phyloP scores from a whole-genome alignment of 2,329 filamentous ascomycete species.

The Colletotrichum liaoningense region DNA sequence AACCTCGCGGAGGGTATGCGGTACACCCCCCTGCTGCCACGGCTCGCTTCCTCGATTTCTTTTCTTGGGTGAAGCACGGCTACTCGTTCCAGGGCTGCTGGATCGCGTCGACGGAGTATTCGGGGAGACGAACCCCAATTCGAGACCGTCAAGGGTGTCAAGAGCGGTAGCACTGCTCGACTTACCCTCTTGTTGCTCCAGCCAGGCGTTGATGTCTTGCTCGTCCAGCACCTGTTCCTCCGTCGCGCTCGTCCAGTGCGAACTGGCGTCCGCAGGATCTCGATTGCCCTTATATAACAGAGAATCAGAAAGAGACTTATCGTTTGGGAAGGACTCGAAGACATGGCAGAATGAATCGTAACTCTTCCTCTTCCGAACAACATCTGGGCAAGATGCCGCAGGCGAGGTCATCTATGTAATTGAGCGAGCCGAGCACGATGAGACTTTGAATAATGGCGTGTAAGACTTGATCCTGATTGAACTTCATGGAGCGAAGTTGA shows the following conservation, averaged over 20 bases:
- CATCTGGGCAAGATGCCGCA: background rate
- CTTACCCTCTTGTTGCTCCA: background rate
- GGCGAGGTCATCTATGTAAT: background rate
- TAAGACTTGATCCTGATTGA: background rate
- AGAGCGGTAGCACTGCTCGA: background rate
- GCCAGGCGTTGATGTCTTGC: background rate
- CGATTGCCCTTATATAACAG: background rate
- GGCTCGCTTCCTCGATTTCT: background rate
- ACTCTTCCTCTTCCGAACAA: conserved; percentile 5
- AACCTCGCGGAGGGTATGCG: background rate
- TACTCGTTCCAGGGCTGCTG: background rate
- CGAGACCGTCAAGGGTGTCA: background rate
- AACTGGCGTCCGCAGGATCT: background rate
- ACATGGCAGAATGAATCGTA: background rate
- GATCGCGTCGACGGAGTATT: background rate
- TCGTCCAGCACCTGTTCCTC: background rate
- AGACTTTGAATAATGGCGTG: background rate
- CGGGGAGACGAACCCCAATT: background rate
- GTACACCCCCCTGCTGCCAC: background rate
- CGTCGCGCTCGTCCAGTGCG: background rate
- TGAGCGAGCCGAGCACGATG: background rate
- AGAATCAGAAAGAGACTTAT: background rate
- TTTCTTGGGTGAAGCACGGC: background rate
- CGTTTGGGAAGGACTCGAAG: background rate
- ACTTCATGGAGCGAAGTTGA: background rate